A percentile compares a stretch with the other conserved stretches of the same genome.
Conservation (phyloP, 495 filamentous ascomycete genomes). For the Aspergillus coremiiformis region DNA sequence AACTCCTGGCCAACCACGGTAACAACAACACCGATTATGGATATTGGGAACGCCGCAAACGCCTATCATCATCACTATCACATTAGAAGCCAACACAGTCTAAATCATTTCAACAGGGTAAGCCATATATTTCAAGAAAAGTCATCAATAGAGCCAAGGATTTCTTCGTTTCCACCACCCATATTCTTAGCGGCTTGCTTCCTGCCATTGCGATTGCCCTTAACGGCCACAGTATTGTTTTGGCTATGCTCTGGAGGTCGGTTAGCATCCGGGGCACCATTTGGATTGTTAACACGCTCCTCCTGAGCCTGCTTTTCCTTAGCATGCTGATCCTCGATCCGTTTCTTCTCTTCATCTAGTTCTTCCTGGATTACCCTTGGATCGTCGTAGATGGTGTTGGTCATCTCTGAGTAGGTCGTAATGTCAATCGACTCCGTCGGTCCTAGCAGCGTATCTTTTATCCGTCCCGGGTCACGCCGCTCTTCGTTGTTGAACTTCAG, state of each 20-base stretch:
- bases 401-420: constrained; percentile 56
- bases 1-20: constrained; percentile 3
- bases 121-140: constrained; percentile 22
- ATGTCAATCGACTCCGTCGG: constrained; percentile 56
- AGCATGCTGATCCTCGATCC: constrained; percentile 58
- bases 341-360: constrained; percentile 64
- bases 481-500: constrained; percentile 92
- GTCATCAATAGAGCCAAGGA: constrained; percentile 36
- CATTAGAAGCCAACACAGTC: neutral
- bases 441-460: constrained; percentile 61
- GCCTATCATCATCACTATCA: neutral
- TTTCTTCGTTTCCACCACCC: constrained; percentile 37
- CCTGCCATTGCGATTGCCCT: constrained; percentile 33
- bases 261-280: constrained; percentile 27
- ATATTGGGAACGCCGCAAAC: constrained; percentile 6
- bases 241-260: constrained; percentile 32
- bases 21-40: neutral
- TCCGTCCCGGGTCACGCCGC: constrained; percentile 56
- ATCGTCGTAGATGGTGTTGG: constrained; percentile 48
- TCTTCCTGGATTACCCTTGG: constrained; percentile 50
- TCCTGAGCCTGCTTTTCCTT: constrained; percentile 50
- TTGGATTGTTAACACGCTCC: constrained; percentile 41
- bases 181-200: constrained; percentile 25
- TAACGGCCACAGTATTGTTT: constrained; percentile 23
- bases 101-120: constrained; percentile 2